Evolutionary conservation across 1,284 basidiomycete genomes (phyloP).

Genomic region (Ceratobasidium sp.): DNA sequence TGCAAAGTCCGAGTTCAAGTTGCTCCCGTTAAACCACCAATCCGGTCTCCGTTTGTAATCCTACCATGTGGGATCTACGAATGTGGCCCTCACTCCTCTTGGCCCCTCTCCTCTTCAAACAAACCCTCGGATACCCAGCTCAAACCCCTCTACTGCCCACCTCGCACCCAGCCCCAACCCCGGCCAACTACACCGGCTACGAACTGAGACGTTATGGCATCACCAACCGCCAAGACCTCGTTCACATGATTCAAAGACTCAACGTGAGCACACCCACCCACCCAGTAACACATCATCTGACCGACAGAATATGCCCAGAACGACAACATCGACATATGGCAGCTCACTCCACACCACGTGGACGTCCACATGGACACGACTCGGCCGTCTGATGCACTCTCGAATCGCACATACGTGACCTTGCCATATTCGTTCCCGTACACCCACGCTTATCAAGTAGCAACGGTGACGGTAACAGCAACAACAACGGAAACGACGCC

Average conservation of each 20-base stretch:
- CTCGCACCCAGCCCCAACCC: not conserved
- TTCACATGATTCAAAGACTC: slow-evolving; percentile 11
- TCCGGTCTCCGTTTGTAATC: not conserved
- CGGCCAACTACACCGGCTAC: slow-evolving; percentile 29
- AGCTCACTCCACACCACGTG: slow-evolving; percentile 41
- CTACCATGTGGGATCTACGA: not conserved
- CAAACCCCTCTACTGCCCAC: not conserved
- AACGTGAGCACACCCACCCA: not conserved
- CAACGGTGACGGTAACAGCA: not conserved
- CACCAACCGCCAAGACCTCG: slow-evolving; percentile 22
- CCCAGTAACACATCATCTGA: not conserved
- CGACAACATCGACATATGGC: slow-evolving; percentile 45
- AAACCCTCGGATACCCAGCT: not conserved
- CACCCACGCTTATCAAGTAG: not conserved
- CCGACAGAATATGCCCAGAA: slow-evolving; percentile 1
- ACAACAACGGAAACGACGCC: too few relatives aligned
- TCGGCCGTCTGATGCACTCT: slow-evolving; percentile 15
- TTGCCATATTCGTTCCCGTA: slow-evolving; percentile 21
- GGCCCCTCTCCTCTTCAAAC: slow-evolving; percentile 10
- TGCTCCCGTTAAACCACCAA: not conserved
- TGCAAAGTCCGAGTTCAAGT: not conserved
- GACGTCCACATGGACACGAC: slow-evolving; percentile 45
- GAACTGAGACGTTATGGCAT: slow-evolving; percentile 38
- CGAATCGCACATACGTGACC: slow-evolving; percentile 27
- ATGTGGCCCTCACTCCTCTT: slow-evolving; percentile 7